Conservation (phyloP, 2,329 filamentous ascomycete genomes). For the Colletotrichum tabaci region DNA sequence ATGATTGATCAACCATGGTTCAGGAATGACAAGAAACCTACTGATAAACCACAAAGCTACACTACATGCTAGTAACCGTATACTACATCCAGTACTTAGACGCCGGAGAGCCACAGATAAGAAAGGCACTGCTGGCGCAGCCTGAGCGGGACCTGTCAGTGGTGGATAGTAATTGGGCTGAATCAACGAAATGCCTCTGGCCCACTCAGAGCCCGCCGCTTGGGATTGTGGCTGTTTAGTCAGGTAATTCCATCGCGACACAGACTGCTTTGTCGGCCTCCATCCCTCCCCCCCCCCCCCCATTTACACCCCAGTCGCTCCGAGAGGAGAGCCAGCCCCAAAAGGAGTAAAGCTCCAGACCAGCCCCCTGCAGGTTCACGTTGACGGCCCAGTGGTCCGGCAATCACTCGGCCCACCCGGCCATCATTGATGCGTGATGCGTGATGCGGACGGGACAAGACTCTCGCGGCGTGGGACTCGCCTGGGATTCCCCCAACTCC, state of each 20-base stretch:
- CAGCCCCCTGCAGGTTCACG: slow-evolving; percentile 27
- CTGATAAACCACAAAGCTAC: neutral
- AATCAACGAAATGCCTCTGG: slow-evolving; percentile 42
- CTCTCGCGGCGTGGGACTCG: slow-evolving; percentile 33
- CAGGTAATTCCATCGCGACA: slow-evolving; percentile 18
- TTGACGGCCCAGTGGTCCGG: slow-evolving; percentile 40
- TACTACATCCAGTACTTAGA: neutral
- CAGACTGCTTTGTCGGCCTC: slow-evolving; percentile 2
- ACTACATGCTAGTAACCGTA: neutral
- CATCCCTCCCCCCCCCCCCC: too few species aligned
- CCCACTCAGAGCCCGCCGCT: slow-evolving; percentile 41
- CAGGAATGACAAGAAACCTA: neutral
- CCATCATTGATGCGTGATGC: neutral
- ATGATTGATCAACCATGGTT: slow-evolving; percentile 15
- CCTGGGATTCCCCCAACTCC: slow-evolving; percentile 21
- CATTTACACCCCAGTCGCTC: neutral
- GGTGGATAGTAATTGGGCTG: slow-evolving; percentile 42
- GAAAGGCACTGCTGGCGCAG: slow-evolving; percentile 14
- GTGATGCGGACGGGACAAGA: slow-evolving; percentile 39
- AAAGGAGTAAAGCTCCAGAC: slow-evolving; percentile 14
- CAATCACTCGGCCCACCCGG: slow-evolving; percentile 31
- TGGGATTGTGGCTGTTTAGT: slow-evolving; percentile 35
- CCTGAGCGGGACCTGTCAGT: slow-evolving; percentile 30
- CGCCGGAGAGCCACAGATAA: slow-evolving; percentile 35
- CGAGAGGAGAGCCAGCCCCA: neutral